phyloP scores from a whole-genome alignment of 371 early-diverging fungal genomes.

The Saksenaea oblongispora region DNA sequence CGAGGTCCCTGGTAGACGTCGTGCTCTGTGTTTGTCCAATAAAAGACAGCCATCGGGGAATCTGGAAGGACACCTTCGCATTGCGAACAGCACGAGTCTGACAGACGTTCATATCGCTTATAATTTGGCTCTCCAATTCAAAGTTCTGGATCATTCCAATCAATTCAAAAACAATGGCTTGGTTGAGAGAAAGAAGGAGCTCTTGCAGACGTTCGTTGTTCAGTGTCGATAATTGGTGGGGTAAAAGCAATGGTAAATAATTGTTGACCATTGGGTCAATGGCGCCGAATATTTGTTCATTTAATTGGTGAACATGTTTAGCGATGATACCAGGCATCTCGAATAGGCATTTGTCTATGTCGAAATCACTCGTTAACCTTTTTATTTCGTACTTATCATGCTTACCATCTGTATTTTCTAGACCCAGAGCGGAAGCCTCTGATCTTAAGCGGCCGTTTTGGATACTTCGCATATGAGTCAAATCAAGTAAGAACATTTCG shows the following conservation, averaged over 20 bases:
- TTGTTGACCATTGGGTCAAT: slow-evolving; percentile 7
- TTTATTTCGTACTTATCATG: neutral
- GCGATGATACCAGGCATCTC: slow-evolving; percentile 22
- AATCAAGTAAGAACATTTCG: slow-evolving; percentile 29
- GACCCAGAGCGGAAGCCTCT: slow-evolving; percentile 16
- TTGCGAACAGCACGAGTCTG: neutral
- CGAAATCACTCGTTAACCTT: neutral
- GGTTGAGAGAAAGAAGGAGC: neutral
- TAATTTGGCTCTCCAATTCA: neutral
- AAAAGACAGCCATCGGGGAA: neutral
- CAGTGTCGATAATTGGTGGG: neutral
- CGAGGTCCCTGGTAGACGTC: neutral
- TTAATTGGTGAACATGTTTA: slow-evolving; percentile 17
- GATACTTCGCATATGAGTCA: slow-evolving; percentile 22
- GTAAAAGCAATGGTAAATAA: slow-evolving; percentile 5
- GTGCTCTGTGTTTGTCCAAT: neutral
- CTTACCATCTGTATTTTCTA: slow-evolving; percentile 20
- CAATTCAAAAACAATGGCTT: neutral
- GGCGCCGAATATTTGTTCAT: slow-evolving; percentile 7
- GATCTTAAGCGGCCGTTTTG: neutral
- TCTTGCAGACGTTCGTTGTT: neutral
- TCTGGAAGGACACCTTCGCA: neutral
- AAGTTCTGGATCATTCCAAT: neutral
- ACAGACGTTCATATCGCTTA: neutral
- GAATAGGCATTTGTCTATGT: slow-evolving; percentile 13